Conservation (phyloP, 1,284 basidiomycete genomes). For the Cystobasidium sp. region DNA sequence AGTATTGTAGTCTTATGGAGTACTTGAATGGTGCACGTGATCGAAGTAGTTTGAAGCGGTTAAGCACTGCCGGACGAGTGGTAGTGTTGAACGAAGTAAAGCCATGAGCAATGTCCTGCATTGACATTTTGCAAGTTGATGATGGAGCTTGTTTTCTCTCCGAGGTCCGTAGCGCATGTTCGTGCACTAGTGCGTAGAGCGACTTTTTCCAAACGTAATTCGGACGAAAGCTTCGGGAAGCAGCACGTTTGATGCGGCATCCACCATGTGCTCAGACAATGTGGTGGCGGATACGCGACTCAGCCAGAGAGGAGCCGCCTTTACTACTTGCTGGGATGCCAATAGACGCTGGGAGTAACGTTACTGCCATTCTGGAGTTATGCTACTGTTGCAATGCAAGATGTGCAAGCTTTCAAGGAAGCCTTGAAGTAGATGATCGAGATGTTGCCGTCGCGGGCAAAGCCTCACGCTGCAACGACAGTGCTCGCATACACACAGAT, state of each 20-base stretch:
- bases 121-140: too few relatives aligned
- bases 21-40: background rate
- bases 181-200: conserved; percentile 5
- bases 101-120: background rate
- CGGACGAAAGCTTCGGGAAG: too few relatives aligned
- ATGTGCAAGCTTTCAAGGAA: too few relatives aligned
- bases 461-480: background rate
- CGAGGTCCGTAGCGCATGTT: conserved; percentile 2
- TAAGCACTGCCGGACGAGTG: background rate
- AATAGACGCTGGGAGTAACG: too few relatives aligned
- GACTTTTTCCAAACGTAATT: background rate
- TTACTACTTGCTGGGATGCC: too few relatives aligned
- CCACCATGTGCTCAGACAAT: background rate
- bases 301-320: background rate
- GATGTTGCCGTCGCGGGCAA: background rate
- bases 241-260: background rate
- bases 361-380: too few relatives aligned
- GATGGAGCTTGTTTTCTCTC: too few relatives aligned
- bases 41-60: background rate
- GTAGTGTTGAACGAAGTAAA: background rate
- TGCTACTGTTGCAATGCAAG: too few relatives aligned
- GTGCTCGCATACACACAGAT: conserved; percentile 14
- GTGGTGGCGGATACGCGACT: conserved; percentile 4
- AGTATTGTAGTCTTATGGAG: background rate
- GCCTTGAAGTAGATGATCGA: background rate